Evolutionary conservation across 805 yeast species (phyloP).

Genomic region (Candida multigemmis): DNA sequence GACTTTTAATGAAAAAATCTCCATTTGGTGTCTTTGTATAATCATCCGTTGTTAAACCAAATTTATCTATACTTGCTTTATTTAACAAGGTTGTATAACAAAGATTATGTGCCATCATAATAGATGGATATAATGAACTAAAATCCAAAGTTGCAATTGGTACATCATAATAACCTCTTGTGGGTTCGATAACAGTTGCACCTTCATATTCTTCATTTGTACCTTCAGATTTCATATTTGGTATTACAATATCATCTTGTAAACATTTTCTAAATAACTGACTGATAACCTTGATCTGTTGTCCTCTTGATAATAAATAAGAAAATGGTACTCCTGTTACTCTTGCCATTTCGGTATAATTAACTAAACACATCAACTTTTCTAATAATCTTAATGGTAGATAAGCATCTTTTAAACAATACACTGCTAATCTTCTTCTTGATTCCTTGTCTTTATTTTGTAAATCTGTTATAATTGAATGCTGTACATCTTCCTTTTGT

Average conservation of each 20-base stretch:
- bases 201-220: slow-evolving; percentile 93
- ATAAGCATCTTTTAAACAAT: slow-evolving; percentile 94
- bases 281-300: slow-evolving; percentile 94
- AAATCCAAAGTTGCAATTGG: slow-evolving; percentile 98
- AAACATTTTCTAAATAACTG: slow-evolving; percentile 91
- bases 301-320: slow-evolving; percentile 82
- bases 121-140: slow-evolving; percentile 94
- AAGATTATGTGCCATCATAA: slow-evolving; percentile 97
- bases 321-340: slow-evolving; percentile 98
- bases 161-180: slow-evolving; percentile 89
- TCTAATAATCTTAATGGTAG: slow-evolving; percentile 82
- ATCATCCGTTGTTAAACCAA: slow-evolving; percentile 60
- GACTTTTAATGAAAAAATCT: slow-evolving; percentile 73
- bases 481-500: slow-evolving; percentile 97
- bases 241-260: slow-evolving; percentile 78
- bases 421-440: slow-evolving; percentile 90
- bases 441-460: slow-evolving; percentile 92
- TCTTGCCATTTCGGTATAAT: slow-evolving; percentile 98
- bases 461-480: slow-evolving; percentile 88
- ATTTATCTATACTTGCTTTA: slow-evolving; percentile 56
- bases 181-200: slow-evolving; percentile 97
- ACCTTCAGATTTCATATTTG: slow-evolving; percentile 79
- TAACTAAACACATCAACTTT: slow-evolving; percentile 91
- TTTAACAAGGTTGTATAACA: slow-evolving; percentile 88
- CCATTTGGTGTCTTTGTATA: slow-evolving; percentile 87